Percentiles rank a stretch among this genome's conserved stretches.
Conservation (phyloP, 208 protist species). For the Vickermania ingenoplastis region DNA sequence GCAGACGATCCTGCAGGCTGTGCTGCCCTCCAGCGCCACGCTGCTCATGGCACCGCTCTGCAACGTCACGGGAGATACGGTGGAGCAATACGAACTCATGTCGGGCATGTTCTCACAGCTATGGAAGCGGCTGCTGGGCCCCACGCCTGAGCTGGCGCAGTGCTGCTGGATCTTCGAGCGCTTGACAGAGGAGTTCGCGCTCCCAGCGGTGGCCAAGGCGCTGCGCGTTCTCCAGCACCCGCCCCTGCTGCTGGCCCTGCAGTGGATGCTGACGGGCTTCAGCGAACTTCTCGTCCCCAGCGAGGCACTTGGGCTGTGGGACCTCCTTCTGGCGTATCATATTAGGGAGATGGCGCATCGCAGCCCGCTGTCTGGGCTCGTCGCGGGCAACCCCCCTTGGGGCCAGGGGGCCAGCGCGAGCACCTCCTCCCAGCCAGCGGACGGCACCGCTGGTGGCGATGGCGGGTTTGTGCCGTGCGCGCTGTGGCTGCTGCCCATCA, state of each 20-base stretch:
- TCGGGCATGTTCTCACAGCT: slow-evolving; percentile 62
- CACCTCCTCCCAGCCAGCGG: neutral
- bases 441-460: neutral
- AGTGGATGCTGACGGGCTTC: slow-evolving; percentile 83
- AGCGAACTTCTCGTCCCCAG: slow-evolving; percentile 52
- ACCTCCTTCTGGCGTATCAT: slow-evolving; percentile 73
- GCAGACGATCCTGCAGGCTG: slow-evolving; percentile 36
- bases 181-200: slow-evolving; percentile 44
- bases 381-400: slow-evolving; percentile 16
- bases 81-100: slow-evolving; percentile 74
- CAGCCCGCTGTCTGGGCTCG: slow-evolving; percentile 23
- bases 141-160: slow-evolving; percentile 76
- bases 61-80: slow-evolving; percentile 75
- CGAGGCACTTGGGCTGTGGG: slow-evolving; percentile 75
- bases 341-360: slow-evolving; percentile 45
- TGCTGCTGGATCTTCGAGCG: slow-evolving; percentile 77
- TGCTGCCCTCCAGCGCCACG: slow-evolving; percentile 36
- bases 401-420: neutral
- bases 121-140: slow-evolving; percentile 72
- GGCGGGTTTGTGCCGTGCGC: slow-evolving; percentile 26
- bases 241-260: slow-evolving; percentile 54
- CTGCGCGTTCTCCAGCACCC: slow-evolving; percentile 39
- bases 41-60: slow-evolving; percentile 63
- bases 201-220: slow-evolving; percentile 55
- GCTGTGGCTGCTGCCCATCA: slow-evolving; percentile 66